Base-by-base conservation (phyloP, 169 alveolate species). In the Miamiensis avidus region DNA sequence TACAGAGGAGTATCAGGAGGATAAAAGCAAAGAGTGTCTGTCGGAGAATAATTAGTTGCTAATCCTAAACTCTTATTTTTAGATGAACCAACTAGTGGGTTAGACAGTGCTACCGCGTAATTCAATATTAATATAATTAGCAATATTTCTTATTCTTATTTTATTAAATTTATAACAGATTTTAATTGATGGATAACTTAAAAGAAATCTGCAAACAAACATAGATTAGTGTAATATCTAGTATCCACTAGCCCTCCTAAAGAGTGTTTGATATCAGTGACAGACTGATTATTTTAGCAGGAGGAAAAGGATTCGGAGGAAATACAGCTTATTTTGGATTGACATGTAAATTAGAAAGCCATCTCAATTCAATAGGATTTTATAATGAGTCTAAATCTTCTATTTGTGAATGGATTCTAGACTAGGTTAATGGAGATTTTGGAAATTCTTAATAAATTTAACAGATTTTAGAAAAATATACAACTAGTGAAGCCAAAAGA, bases 1-100 rank as follows among this genome's bases (percentile, higher is more conserved):
- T 85, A 93, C 84, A 92, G 95, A 87, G 98, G 98, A 28, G 84
- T 95, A 69, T 92, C 96, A 30, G 97, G 98, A 31, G 98, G 98
- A 28, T 96, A 95, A 85, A 92, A 92, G 86, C 94, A 95, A 83
- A 75, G 88, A 72, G n/a, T 77, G 6, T 76, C 78, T 29, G 75
- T 83, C 0, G 88, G 78, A 31, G 65, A 81, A 75, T 76, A 81
- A 31, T 34, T 83, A 27, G 29, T 83, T 1, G 64, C 82, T 29
- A 82, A 81, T 25, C 77, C 88, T 15, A 49, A 83, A 83, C 34
- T 76, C 27, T 64, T 83, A 34, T 76, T 83, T 25, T 65, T 83
- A n/a, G 88, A 83, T 75, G 88, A 83, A 65, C 88, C 88, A 29
- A 83, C 88, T 34, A 74, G 82, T 20, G 88, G 83, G 26, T 29